A percentile compares a stretch with the other conserved stretches of the same genome.
Evolutionary conservation across 225 moss, liverwort and hornwort species (phyloP).

Genomic region (Anthoceros angustus): DNA sequence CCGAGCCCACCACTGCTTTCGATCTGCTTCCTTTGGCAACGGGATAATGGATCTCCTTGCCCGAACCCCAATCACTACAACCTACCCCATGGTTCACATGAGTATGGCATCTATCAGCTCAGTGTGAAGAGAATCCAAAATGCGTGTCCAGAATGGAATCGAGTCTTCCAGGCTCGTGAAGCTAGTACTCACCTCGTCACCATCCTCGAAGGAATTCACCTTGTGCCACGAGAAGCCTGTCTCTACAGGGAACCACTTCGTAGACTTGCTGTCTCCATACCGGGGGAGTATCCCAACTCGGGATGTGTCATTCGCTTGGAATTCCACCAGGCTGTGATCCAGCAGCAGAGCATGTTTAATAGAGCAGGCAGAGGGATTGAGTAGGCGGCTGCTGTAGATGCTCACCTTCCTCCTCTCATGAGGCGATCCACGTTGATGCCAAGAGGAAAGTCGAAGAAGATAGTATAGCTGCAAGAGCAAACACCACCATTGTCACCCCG

Average conservation of each 20-base stretch:
- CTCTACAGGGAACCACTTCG: slow-evolving; percentile 5
- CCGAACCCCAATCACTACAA: not conserved
- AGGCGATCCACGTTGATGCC: slow-evolving; percentile 5
- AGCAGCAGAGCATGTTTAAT: not conserved
- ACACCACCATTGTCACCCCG: not conserved
- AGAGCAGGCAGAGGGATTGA: not conserved
- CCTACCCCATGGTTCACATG: not conserved
- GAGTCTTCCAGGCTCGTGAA: not conserved
- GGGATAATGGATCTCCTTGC: not conserved
- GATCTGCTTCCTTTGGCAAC: not conserved
- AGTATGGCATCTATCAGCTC: not conserved
- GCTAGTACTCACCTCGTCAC: slow-evolving; percentile 5
- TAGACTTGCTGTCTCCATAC: slow-evolving; percentile 5
- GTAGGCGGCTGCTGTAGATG: not conserved
- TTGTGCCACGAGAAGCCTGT: slow-evolving; percentile 1
- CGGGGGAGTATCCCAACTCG: slow-evolving; percentile 9
- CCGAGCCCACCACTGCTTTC: slow-evolving; percentile 1
- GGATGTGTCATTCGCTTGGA: not conserved
- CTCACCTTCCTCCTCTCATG: slow-evolving; percentile 4
- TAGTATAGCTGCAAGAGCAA: not conserved
- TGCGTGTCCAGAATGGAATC: not conserved
- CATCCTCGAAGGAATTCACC: slow-evolving; percentile 8
- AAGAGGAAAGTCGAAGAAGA: slow-evolving; percentile 4
- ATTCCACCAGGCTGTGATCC: not conserved
- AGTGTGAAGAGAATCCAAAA: not conserved